Conservation (phyloP, 2,329 filamentous ascomycete genomes). For the Arthroderma sp. region DNA sequence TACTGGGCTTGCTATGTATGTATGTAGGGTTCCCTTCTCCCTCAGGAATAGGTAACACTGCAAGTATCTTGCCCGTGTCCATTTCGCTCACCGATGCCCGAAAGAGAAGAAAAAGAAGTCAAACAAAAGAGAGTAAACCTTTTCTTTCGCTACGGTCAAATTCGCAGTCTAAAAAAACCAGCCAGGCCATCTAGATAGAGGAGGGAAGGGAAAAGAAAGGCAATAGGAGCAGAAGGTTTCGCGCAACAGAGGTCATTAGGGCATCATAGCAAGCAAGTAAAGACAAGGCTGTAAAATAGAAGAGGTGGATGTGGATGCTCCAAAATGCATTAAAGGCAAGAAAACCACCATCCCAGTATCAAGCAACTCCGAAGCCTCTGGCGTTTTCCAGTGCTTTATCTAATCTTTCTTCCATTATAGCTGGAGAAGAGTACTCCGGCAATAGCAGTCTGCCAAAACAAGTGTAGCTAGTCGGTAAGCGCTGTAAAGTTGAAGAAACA, state of each 20-base stretch:
- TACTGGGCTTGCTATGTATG: no score
- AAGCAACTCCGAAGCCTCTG: constrained; percentile 78
- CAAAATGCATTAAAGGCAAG: neutral
- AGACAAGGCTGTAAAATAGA: neutral
- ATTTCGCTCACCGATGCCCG: neutral
- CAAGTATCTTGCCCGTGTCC: neutral
- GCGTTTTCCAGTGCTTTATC: constrained; percentile 78
- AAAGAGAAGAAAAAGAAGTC: neutral
- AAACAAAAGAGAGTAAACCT: neutral
- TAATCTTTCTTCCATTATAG: constrained; percentile 61
- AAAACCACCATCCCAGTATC: constrained; percentile 9
- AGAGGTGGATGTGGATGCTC: neutral
- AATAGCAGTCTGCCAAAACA: constrained; percentile 83
- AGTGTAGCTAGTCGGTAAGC: constrained; percentile 75
- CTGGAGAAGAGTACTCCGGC: constrained; percentile 64
- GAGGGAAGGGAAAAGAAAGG: neutral
- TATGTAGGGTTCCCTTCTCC: no score
- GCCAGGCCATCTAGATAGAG: neutral
- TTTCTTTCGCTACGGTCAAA: neutral
- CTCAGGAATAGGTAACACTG: no score
- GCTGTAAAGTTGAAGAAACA: constrained; percentile 16
- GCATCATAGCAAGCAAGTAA: neutral
- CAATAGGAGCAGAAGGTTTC: neutral
- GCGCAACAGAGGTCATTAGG: neutral
- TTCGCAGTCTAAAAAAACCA: neutral